Percentiles rank a stretch among this genome's conserved stretches.
Evolutionary conservation across 2,329 filamentous ascomycete genomes (phyloP).

Genomic region (Epichloe baconii): DNA sequence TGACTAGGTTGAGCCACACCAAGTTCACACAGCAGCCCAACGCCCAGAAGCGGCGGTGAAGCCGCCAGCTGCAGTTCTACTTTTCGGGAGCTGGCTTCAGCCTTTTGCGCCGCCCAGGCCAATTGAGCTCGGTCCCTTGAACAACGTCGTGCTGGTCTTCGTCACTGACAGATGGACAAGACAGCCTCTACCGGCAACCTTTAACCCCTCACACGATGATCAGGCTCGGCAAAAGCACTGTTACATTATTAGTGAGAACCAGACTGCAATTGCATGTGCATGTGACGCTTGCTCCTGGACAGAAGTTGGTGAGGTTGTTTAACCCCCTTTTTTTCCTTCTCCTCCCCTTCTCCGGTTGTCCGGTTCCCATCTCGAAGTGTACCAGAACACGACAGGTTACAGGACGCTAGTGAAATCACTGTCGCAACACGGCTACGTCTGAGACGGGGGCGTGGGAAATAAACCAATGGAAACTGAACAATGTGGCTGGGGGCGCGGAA

Average conservation of each 20-base stretch:
- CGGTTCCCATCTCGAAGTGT: not conserved
- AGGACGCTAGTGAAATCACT: not conserved
- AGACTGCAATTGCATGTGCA: not conserved
- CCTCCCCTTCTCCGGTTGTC: not conserved
- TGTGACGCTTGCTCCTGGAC: not conserved
- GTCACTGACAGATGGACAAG: not conserved
- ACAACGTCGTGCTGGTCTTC: not conserved
- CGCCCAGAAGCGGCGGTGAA: conserved; percentile 3
- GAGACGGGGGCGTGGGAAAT: not conserved
- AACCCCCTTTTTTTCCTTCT: not conserved
- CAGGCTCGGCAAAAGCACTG: not conserved
- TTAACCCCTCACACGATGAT: too few relatives aligned
- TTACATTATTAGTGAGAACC: not conserved
- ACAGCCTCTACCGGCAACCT: too few relatives aligned
- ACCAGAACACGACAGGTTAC: not conserved
- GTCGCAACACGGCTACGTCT: not conserved
- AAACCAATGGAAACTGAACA: not conserved
- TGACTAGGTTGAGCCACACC: not conserved
- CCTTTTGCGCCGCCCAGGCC: not conserved
- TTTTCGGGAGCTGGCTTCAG: not conserved
- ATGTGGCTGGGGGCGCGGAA: conserved; percentile 13
- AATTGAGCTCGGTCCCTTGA: not conserved
- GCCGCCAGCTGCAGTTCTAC: conserved; percentile 3
- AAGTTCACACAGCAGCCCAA: not conserved
- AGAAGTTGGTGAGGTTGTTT: not conserved